These are phyloP conservation scores for Populus trichocarpa DNA, from an alignment of 441 rosid genomes.

Conservation along the genomic window DNA sequence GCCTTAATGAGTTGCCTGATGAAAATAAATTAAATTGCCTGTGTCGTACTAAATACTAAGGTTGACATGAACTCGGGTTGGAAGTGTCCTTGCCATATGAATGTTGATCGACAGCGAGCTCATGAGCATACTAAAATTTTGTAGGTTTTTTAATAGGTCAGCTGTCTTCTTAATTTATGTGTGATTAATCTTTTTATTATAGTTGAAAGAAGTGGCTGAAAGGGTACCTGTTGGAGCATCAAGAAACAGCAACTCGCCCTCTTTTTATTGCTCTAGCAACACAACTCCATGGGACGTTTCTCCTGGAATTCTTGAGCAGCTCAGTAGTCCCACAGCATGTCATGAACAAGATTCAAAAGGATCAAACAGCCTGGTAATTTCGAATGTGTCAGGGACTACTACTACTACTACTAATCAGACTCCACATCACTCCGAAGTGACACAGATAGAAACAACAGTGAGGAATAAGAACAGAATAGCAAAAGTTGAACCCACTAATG, in stretches of 20 bases:
- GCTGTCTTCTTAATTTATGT: neutral
- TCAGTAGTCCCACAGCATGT: conserved; percentile 35
- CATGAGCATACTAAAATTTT: neutral
- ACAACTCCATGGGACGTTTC: conserved; percentile 53
- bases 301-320: conserved; percentile 43
- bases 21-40: neutral
- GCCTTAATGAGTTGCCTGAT: neutral
- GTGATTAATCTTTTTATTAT: conserved; percentile 6
- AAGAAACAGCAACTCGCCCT: conserved; percentile 51
- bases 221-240: conserved; percentile 76
- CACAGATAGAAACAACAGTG: conserved; percentile 46
- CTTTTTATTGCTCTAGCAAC: conserved; percentile 45
- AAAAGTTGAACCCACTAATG: conserved; percentile 62
- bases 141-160: neutral
- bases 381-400: conserved; percentile 44
- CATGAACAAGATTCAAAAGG: conserved; percentile 57
- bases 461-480: conserved; percentile 49
- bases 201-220: conserved; percentile 95
- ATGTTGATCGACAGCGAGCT: neutral
- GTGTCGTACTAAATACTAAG: neutral
- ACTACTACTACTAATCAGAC: conserved; percentile 30
- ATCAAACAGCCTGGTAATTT: conserved; percentile 38
- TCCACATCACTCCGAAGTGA: conserved; percentile 35
- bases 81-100: neutral
- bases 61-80: neutral